Percentiles rank a stretch among this genome's conserved stretches.
Conservation (phyloP, 176 grass and related monocot species). For the Otatea glauca region DNA sequence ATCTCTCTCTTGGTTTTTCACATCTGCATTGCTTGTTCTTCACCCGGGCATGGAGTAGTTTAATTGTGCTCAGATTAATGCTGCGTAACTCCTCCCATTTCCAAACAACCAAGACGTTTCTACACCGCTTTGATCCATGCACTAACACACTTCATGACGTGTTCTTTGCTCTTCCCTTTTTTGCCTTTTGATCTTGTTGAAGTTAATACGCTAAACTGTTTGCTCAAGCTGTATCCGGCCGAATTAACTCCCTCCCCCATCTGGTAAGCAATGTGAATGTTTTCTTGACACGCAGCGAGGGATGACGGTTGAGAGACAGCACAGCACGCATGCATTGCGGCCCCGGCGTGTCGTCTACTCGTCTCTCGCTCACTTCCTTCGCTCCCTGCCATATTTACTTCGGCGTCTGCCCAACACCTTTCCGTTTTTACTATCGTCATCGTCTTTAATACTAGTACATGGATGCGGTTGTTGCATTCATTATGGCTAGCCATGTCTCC, state of each 20-base stretch:
- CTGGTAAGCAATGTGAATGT: slow-evolving; percentile 35
- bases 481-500: slow-evolving; percentile 8
- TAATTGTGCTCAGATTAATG: not conserved
- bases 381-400: slow-evolving; percentile 29
- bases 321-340: not conserved
- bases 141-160: slow-evolving; percentile 13
- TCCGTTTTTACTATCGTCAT: slow-evolving; percentile 27
- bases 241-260: slow-evolving; percentile 36
- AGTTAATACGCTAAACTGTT: slow-evolving; percentile 36
- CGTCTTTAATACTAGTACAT: not conserved
- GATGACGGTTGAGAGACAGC: not conserved
- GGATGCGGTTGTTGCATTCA: slow-evolving; percentile 27
- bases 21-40: not conserved
- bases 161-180: not conserved
- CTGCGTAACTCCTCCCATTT: not conserved
- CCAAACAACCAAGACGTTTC: not conserved
- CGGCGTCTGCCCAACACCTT: not conserved
- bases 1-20: not conserved
- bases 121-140: slow-evolving; percentile 1
- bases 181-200: slow-evolving; percentile 12
- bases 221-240: not conserved
- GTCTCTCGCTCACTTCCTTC: not conserved
- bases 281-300: slow-evolving; percentile 9
- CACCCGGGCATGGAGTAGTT: not conserved
- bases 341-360: not conserved